These are phyloP conservation scores for Sisymbrium altissimum DNA, from an alignment of 345 rosid genomes.

Conservation along the genomic window DNA sequence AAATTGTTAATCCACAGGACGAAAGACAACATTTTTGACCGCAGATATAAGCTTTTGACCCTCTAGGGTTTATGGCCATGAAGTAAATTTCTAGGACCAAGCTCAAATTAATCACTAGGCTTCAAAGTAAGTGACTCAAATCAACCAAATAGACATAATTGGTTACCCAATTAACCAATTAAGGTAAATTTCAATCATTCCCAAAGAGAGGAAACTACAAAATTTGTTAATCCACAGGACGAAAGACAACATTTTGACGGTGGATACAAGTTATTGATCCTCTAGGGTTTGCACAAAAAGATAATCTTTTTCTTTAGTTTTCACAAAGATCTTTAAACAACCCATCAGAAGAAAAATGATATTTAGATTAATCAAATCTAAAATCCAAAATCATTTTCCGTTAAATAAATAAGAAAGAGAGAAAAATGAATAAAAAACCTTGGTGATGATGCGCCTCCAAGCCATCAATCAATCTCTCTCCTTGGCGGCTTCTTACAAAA, in stretches of 20 bases:
- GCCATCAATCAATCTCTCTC: slow-evolving; percentile 59
- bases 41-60: too few species aligned
- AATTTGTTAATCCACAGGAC: background rate
- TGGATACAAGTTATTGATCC: background rate
- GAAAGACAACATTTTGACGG: background rate
- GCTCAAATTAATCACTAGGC: too few species aligned
- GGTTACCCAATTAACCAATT: background rate
- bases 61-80: too few species aligned
- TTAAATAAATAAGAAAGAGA: background rate
- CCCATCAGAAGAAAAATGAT: background rate
- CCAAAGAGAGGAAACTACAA: background rate
- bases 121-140: background rate
- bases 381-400: background rate
- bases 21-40: too few species aligned
- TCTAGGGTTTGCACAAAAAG: slow-evolving; percentile 18
- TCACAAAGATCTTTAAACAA: background rate
- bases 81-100: too few species aligned
- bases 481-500: background rate
- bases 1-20: too few species aligned
- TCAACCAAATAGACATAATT: background rate
- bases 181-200: background rate
- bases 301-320: background rate
- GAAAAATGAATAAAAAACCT: slow-evolving; percentile 37
- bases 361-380: background rate
- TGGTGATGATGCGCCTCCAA: slow-evolving; percentile 81